Percentiles rank a stretch among this genome's conserved stretches.
phyloP scores from a whole-genome alignment of 768 basidiomycete species.

The Leucosporidium creatinivorum region DNA sequence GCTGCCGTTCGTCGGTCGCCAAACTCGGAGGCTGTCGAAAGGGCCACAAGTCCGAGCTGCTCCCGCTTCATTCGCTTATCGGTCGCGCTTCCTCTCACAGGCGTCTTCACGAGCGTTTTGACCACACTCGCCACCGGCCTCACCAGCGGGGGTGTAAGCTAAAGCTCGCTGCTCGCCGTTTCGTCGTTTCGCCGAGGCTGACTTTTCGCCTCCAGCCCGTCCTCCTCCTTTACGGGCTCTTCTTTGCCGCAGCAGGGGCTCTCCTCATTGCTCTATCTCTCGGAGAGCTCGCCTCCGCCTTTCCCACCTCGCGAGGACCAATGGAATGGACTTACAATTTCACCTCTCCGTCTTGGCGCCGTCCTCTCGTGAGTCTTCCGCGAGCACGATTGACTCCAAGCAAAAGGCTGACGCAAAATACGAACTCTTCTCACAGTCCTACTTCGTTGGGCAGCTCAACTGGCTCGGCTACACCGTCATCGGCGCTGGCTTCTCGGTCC shows the following conservation, averaged over 20 bases:
- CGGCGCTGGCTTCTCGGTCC: not conserved
- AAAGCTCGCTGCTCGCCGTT: no score
- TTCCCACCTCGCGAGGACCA: not conserved
- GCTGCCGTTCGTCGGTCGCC: no score
- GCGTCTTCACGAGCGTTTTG: not conserved
- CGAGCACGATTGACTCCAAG: not conserved
- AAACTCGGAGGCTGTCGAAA: no score
- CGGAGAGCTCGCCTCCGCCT: not conserved
- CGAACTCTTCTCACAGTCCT: not conserved
- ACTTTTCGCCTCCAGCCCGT: not conserved
- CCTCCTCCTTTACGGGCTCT: not conserved
- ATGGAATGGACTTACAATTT: not conserved
- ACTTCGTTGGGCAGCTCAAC: not conserved
- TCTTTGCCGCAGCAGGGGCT: not conserved
- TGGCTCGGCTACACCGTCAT: not conserved
- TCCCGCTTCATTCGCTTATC: not conserved
- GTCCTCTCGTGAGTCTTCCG: not conserved
- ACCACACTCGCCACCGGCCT: not conserved
- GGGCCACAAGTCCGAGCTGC: no score
- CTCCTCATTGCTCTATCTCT: not conserved
- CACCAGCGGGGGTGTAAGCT: not conserved
- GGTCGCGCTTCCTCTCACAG: not conserved
- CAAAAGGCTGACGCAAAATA: no score
- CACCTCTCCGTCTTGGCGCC: not conserved
- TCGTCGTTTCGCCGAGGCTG: no score